Conservation (phyloP, 2,329 filamentous ascomycete species). For the Bipolaris oryzae region DNA sequence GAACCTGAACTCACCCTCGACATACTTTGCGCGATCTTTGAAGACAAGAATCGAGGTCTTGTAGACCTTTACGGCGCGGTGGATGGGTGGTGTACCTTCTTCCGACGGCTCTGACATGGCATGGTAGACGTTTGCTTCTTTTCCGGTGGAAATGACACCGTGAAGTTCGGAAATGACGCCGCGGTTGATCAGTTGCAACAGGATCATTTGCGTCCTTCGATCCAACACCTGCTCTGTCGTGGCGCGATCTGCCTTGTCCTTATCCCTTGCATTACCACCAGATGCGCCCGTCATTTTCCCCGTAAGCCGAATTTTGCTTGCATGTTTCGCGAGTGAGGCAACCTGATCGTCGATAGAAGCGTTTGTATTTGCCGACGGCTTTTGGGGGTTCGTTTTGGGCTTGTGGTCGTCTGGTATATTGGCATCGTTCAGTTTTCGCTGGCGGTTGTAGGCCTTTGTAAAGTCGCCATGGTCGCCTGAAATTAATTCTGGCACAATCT, state of each 20-base stretch:
- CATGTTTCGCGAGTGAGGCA: slow-evolving; percentile 81
- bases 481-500: slow-evolving; percentile 62
- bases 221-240: slow-evolving; percentile 95
- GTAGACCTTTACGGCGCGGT: slow-evolving; percentile 97
- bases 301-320: slow-evolving; percentile 82
- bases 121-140: slow-evolving; percentile 98
- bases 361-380: slow-evolving; percentile 76
- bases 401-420: slow-evolving; percentile 58
- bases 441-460: slow-evolving; percentile 87
- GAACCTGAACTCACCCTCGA: slow-evolving; percentile 92
- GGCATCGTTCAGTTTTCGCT: slow-evolving; percentile 68
- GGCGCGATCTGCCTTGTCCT: slow-evolving; percentile 90
- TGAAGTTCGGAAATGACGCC: slow-evolving; percentile 89
- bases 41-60: slow-evolving; percentile 98
- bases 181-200: slow-evolving; percentile 94
- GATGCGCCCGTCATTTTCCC: slow-evolving; percentile 59
- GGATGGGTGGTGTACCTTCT: slow-evolving; percentile 55
- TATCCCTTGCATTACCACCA: slow-evolving; percentile 59
- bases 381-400: slow-evolving; percentile 73
- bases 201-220: slow-evolving; percentile 90
- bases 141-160: slow-evolving; percentile 93
- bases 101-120: slow-evolving; percentile 70
- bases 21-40: slow-evolving; percentile 96
- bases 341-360: slow-evolving; percentile 87
- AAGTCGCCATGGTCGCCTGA: slow-evolving; percentile 69